Evolutionary conservation across 345 rosid species (phyloP).

Genomic region (Excoecaria agallocha): DNA sequence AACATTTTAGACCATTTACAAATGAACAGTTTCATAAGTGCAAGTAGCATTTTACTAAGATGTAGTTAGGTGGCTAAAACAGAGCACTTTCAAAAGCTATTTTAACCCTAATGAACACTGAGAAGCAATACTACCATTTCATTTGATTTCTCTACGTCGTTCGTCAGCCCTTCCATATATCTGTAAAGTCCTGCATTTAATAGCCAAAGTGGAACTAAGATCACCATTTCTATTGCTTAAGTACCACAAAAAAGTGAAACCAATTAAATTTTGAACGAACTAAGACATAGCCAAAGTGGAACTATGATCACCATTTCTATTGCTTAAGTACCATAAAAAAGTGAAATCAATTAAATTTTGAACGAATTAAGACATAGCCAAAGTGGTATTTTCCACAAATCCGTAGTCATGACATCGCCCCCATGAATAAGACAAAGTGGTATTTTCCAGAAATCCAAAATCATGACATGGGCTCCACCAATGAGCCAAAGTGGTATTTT

Average conservation of each 20-base stretch:
- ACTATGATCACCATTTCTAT: no score
- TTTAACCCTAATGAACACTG: background rate
- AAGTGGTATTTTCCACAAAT: background rate
- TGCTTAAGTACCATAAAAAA: background rate
- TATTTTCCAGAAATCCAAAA: background rate
- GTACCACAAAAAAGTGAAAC: no score
- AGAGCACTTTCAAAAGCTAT: background rate
- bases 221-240: no score
- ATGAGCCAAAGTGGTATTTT: background rate
- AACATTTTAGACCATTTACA: background rate
- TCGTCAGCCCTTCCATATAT: slow-evolving; percentile 43
- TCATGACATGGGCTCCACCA: background rate
- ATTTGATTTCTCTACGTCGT: slow-evolving; percentile 83
- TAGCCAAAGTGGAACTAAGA: no score
- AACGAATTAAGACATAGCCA: background rate
- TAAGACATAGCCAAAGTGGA: no score
- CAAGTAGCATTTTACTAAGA: background rate
- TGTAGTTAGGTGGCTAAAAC: background rate
- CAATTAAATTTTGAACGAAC: no score
- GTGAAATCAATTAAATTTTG: background rate
- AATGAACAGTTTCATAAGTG: background rate
- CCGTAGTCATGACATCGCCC: background rate
- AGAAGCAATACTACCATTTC: slow-evolving; percentile 51
- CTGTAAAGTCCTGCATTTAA: slow-evolving; percentile 18
- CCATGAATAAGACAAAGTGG: background rate